Evolutionary conservation across 306 rosid genomes (phyloP).

Genomic region (Dicorynia guianensis): DNA sequence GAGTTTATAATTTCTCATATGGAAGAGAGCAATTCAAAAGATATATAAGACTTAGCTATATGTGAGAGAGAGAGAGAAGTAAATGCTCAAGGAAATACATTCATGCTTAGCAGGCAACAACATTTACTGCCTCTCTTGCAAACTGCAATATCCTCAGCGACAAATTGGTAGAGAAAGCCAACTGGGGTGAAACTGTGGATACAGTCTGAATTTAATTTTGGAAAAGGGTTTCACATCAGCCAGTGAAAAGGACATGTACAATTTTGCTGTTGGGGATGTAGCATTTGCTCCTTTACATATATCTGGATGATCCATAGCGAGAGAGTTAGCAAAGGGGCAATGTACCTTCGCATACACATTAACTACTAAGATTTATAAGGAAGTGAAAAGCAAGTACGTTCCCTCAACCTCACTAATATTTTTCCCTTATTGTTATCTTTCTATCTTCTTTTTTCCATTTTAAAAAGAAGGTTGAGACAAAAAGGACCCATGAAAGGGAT

Average conservation of each 20-base stretch:
- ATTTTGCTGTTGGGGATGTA: slow-evolving; percentile 28
- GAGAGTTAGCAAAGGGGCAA: slow-evolving; percentile 35
- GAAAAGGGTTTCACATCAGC: slow-evolving; percentile 23
- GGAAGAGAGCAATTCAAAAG: background rate
- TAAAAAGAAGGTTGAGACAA: slow-evolving; percentile 36
- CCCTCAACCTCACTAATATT: slow-evolving; percentile 18
- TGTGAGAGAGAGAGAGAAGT: slow-evolving; percentile 9
- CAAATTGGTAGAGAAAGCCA: slow-evolving; percentile 21
- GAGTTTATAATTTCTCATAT: background rate
- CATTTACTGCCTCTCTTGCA: slow-evolving; percentile 29
- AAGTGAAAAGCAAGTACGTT: slow-evolving; percentile 26
- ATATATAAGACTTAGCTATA: background rate
- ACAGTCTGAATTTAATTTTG: slow-evolving; percentile 5
- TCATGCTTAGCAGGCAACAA: slow-evolving; percentile 21
- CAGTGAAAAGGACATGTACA: slow-evolving; percentile 41
- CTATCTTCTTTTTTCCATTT: background rate
- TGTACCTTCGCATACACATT: slow-evolving; percentile 24
- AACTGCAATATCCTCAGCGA: slow-evolving; percentile 21
- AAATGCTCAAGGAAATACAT: slow-evolving; percentile 24
- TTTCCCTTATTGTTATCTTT: slow-evolving; percentile 33
- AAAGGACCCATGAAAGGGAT: slow-evolving; percentile 59
- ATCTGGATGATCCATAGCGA: slow-evolving; percentile 24
- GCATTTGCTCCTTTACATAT: slow-evolving; percentile 30
- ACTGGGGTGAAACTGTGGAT: background rate
- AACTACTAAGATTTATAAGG: background rate